Conservation (phyloP, 2,329 filamentous ascomycete species). For the Beauveria scarabaeidicola region DNA sequence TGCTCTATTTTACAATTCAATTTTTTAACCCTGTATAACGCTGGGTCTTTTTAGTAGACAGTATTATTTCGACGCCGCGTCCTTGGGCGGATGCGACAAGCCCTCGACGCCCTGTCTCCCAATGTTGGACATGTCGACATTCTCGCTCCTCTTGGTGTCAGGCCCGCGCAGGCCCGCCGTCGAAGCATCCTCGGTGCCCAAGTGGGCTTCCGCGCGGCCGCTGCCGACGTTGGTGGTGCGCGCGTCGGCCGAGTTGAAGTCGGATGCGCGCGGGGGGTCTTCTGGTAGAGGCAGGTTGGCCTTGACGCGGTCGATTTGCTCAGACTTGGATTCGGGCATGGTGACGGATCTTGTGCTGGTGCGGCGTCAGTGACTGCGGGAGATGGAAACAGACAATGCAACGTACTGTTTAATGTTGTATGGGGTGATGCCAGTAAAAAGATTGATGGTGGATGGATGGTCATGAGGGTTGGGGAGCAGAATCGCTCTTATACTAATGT, state of each 20-base stretch:
- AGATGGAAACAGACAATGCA: too few relatives aligned
- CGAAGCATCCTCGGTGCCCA: constrained; percentile 41
- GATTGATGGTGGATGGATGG: neutral
- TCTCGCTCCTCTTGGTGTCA: constrained; percentile 43
- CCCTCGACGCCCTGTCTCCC: constrained; percentile 57
- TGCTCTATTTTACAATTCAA: neutral
- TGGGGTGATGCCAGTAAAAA: neutral
- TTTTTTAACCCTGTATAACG: neutral
- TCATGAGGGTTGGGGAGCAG: neutral
- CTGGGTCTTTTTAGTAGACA: neutral
- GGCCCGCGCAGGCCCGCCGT: constrained; percentile 49
- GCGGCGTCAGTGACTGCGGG: too few relatives aligned
- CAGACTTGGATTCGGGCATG: constrained; percentile 46
- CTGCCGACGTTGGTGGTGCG: constrained; percentile 63
- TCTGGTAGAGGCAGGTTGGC: constrained; percentile 73
- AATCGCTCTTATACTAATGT: neutral
- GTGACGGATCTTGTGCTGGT: neutral
- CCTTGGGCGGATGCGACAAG: constrained; percentile 22
- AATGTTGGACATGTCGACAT: constrained; percentile 48
- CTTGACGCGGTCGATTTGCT: constrained; percentile 59
- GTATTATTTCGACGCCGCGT: neutral
- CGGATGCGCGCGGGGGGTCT: constrained; percentile 64
- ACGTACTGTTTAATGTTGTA: neutral
- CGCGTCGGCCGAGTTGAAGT: constrained; percentile 67
- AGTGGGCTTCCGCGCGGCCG: constrained; percentile 44